phyloP scores from a whole-genome alignment of 2,329 filamentous ascomycete genomes.

The Escovopsis sp. region DNA sequence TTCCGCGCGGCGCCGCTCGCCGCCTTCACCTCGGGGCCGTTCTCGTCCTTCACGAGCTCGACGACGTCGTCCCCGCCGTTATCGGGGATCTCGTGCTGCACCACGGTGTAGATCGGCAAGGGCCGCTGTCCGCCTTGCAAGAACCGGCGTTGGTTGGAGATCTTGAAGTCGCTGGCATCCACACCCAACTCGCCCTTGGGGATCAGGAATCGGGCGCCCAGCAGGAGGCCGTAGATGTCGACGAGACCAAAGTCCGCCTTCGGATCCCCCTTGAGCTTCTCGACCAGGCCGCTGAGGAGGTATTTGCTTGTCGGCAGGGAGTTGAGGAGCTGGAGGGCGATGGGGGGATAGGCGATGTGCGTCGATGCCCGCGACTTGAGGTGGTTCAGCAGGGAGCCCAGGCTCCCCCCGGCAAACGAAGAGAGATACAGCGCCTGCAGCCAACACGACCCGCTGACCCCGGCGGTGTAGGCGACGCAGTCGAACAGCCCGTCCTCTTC shows the following conservation, averaged over 20 bases:
- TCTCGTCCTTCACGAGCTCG: constrained; percentile 11
- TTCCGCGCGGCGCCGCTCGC: constrained; percentile 36
- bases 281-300: constrained; percentile 72
- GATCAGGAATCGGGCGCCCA: constrained; percentile 73
- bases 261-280: constrained; percentile 67
- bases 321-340: constrained; percentile 66
- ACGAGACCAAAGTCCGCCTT: constrained; percentile 73
- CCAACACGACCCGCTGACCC: constrained; percentile 95
- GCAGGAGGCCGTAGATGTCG: constrained; percentile 76
- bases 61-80: constrained; percentile 25
- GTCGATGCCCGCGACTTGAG: constrained; percentile 71
- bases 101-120: constrained; percentile 87
- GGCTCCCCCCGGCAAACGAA: constrained; percentile 52
- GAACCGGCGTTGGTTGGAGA: constrained; percentile 71
- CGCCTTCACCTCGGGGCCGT: background rate
- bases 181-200: constrained; percentile 63
- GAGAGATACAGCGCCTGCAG: constrained; percentile 69
- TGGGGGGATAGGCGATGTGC: constrained; percentile 85
- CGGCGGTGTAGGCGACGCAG: constrained; percentile 86
- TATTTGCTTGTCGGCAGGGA: constrained; percentile 87
- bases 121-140: constrained; percentile 67
- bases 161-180: constrained; percentile 65
- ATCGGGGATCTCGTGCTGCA: constrained; percentile 75
- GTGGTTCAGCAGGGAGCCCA: constrained; percentile 62
- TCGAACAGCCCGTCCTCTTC: constrained; percentile 83